Base-by-base conservation (phyloP, 2,329 filamentous ascomycete species). In the Fusarium haematococcum region DNA sequence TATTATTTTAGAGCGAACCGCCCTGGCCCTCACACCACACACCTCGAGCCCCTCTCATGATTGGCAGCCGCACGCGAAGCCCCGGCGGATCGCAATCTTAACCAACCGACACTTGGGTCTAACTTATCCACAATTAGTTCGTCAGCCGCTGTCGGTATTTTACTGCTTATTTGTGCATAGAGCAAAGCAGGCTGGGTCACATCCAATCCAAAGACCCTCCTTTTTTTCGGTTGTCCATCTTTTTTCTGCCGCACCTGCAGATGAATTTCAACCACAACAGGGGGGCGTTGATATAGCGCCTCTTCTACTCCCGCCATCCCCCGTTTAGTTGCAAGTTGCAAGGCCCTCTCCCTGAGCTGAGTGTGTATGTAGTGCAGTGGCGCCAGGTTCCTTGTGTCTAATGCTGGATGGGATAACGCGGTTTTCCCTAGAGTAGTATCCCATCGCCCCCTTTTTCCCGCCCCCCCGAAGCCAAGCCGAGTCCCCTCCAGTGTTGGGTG, bases 51-150 rank as follows among this genome's bases (percentile, higher is more conserved):
- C 37, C 37, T 61, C 41, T n/a, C 41, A 48, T 43, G 58, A 48
- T 61, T 61, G 58, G 58, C 14, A 61, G 16, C 8, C 32, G 35
- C 41, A 61, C 25, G 41, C 58, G 18, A 61, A n/a, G 37, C 10
- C 41, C n/a, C 35, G 43, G 60, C 43, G 60, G 60, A 63, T 63
- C 60, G 60, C 43, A 63, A 63, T 63, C 60, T 63, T 52, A 63
- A 43, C 27, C 58, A 50, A 50, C 23, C 23, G 23, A 48, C 43
- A 14, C 45, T 48, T 43, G 16, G 35, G 16, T 32, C 30, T 32
- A 32, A 10, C 9, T 48, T 50, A 50, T 30, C 45, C 45, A 50
- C 45, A 30, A 30, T 30, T 50, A 30, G 25, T 50, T 56, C 52
- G 52, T 23, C 52, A 56, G 52, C 52, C 52, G 32, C 52, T 56